phyloP scores from a whole-genome alignment of 23 red algal genomes.

The Gracilariopsis chorda region DNA sequence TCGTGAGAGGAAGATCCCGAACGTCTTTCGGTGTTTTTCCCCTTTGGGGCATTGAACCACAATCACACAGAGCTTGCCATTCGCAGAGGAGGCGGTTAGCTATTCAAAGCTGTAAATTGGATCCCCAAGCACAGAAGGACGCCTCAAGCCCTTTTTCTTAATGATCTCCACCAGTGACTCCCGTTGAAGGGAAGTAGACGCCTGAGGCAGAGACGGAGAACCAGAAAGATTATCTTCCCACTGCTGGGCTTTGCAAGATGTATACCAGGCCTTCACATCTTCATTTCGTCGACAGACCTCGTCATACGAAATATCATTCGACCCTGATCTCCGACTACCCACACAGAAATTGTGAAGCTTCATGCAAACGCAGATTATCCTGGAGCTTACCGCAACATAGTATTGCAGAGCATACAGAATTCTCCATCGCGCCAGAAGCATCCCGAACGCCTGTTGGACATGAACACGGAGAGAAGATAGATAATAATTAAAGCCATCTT shows the following conservation, averaged over 20 bases:
- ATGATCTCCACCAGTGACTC: neutral
- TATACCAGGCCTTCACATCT: neutral
- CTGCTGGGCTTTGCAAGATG: neutral
- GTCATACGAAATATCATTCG: neutral
- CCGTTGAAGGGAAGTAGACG: neutral
- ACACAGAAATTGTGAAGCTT: neutral
- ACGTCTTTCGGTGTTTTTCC: no score
- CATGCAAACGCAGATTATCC: neutral
- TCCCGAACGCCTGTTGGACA: constrained; percentile 2
- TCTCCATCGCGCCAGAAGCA: neutral
- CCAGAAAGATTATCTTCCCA: neutral
- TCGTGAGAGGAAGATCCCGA: no score
- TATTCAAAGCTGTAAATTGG: no score
- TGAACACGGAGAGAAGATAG: neutral
- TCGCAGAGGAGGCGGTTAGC: no score
- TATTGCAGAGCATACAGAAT: neutral
- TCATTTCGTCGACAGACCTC: neutral
- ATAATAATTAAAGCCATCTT: constrained; percentile 11
- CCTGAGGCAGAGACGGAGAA: no score
- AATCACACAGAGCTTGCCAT: no score
- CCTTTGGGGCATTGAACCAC: no score
- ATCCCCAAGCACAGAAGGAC: neutral
- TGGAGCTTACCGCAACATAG: neutral
- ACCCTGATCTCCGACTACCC: neutral
- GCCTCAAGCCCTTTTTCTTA: neutral